Percentiles rank a stretch among this genome's conserved stretches.
These are phyloP conservation scores for Wickerhamiella siamensis DNA, from an alignment of 805 yeast genomes.

Conservation along the genomic window DNA sequence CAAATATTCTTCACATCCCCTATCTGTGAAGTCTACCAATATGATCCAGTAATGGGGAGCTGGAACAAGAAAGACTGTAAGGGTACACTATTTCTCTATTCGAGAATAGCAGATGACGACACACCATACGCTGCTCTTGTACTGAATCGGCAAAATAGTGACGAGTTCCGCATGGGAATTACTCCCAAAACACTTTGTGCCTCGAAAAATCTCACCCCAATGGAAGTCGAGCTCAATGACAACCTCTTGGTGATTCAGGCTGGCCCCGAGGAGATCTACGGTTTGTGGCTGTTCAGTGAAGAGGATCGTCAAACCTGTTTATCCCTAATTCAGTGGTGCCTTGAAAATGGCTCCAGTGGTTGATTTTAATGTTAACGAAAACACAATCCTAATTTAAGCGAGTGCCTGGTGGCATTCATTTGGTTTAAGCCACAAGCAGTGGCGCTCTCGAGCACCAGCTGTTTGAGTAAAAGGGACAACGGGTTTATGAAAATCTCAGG, in stretches of 20 bases:
- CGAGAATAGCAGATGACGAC: constrained; percentile 20
- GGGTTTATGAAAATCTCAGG: no score
- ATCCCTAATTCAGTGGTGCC: constrained; percentile 22
- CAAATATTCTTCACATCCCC: constrained; percentile 26
- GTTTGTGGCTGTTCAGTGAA: constrained; percentile 27
- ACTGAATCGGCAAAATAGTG: constrained; percentile 22
- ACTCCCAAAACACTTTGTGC: constrained; percentile 19
- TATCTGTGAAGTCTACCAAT: constrained; percentile 29
- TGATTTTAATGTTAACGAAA: background rate
- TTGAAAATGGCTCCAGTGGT: constrained; percentile 11
- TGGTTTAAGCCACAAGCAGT: no score
- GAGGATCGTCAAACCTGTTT: constrained; percentile 21
- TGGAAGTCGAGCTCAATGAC: constrained; percentile 25
- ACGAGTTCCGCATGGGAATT: constrained; percentile 26
- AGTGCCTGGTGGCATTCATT: no score
- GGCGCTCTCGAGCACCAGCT: no score
- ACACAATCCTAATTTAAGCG: no score
- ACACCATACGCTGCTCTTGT: constrained; percentile 27
- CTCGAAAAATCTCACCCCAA: constrained; percentile 15
- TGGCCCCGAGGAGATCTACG: constrained; percentile 23
- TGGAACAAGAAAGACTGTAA: constrained; percentile 29
- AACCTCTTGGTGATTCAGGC: constrained; percentile 25
- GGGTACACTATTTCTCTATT: constrained; percentile 29
- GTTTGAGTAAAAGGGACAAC: no score
- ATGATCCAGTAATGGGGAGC: constrained; percentile 20